phyloP scores from a whole-genome alignment of 768 basidiomycete genomes.

The Pleurotus citrinopileatus region DNA sequence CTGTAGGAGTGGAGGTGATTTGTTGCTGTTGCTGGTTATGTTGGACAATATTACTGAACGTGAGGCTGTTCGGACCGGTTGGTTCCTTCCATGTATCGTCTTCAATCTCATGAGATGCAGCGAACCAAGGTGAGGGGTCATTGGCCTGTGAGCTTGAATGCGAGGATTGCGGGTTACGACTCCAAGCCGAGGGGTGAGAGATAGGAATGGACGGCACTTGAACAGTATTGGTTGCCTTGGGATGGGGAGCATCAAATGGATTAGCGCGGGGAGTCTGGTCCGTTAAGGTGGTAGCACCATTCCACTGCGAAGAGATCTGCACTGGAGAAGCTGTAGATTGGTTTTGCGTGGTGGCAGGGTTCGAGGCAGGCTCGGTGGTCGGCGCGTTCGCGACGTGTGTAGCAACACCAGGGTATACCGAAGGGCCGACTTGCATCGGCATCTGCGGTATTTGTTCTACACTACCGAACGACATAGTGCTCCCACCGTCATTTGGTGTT shows the following conservation, averaged over 20 bases:
- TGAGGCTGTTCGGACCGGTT: constrained; percentile 46
- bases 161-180: constrained; percentile 22
- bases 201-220: constrained; percentile 19
- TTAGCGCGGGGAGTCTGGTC: constrained; percentile 30
- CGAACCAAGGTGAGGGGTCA: constrained; percentile 57
- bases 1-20: constrained; percentile 14
- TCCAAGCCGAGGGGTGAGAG: constrained; percentile 36
- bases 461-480: neutral
- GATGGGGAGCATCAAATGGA: constrained; percentile 41
- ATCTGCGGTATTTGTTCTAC: neutral
- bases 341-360: constrained; percentile 15
- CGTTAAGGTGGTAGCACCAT: constrained; percentile 22
- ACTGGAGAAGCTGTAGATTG: constrained; percentile 15
- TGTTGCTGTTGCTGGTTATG: constrained; percentile 53
- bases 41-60: constrained; percentile 56
- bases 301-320: constrained; percentile 33
- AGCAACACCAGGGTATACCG: neutral
- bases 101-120: constrained; percentile 40
- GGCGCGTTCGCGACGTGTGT: constrained; percentile 13
- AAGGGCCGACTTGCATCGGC: neutral
- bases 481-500: neutral
- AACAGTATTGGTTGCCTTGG: constrained; percentile 36
- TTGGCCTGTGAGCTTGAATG: constrained; percentile 23
- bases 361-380: constrained; percentile 14
- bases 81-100: constrained; percentile 47